Base-by-base conservation (phyloP, 2,329 filamentous ascomycete genomes). In the Fusarium sacchari region DNA sequence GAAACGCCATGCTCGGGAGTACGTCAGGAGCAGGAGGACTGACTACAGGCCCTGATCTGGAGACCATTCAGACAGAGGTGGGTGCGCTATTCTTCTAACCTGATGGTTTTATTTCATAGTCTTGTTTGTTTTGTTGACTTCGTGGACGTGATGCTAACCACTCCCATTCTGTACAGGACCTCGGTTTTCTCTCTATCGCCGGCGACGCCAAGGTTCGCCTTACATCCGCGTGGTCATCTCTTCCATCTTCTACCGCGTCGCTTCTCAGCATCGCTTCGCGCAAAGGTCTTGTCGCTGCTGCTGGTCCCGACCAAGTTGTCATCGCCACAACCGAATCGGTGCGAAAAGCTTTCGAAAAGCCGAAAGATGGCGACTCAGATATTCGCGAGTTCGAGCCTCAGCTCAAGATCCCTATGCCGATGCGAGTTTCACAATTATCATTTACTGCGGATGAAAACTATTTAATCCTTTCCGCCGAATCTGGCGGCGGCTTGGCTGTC, bases 361-460 rank as follows among this genome's bases (percentile, higher is more conserved):
- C 87, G 40, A 88, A 90, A 72, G 83, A 87, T 65, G 87, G 85
- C 75, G 91, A 92, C 70, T 88, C 87, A 68, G 90, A 95, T 71
- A 84, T 92, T 61, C 90, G 92, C 71, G 80, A 87, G 18, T 97
- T 97, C 77, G 85, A 90, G 67, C 93, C 95, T 7, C 90, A 96
- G 80, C 85, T 93, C 58, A 92, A 87, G 67, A 88, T 98, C 12
- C 86, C 91, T 4, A 88, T 97, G 77, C 89, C 93, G 15, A 88
- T 91, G 78, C 91, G 93, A 76, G 89, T 97, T 60, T 97, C 94
- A 17, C 96, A 99, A 81, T 87, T 99, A 26, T 91, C 92, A 22
- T 99, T 99, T 81, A 96, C 94, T 2, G 89, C 94, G n/a, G 94
- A 97, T 78, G 97, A 98, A 80, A 90, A 90, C 76, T 94, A 93